Evolutionary conservation across 768 basidiomycete genomes (phyloP).

Genomic region (Hygrocybe punicea): DNA sequence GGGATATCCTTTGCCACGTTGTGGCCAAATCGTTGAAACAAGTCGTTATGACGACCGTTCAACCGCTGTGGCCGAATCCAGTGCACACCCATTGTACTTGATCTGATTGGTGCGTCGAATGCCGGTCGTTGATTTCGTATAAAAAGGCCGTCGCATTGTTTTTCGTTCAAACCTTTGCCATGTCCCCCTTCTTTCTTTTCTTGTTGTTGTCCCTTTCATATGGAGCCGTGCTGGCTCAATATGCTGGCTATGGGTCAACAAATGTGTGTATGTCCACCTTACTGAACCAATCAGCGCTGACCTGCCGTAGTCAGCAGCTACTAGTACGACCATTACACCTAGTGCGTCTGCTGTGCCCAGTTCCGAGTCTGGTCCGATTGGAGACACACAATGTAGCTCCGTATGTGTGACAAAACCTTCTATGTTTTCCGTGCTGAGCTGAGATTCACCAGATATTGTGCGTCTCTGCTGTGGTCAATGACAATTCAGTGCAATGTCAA

Average conservation of each 20-base stretch:
- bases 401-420: constrained; percentile 7
- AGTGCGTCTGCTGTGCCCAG: neutral
- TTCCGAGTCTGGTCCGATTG: constrained; percentile 14
- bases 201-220: constrained; percentile 2
- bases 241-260: neutral
- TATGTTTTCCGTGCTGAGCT: neutral
- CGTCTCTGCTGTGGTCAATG: constrained; percentile 45
- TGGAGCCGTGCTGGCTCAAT: constrained; percentile 4
- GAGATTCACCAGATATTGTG: constrained; percentile 41
- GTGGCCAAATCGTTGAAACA: neutral
- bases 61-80: neutral
- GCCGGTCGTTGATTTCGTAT: neutral
- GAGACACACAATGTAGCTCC: constrained; percentile 30
- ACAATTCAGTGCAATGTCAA: constrained; percentile 44
- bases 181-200: neutral
- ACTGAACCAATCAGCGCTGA: neutral
- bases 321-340: neutral
- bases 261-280: neutral
- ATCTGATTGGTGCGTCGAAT: neutral
- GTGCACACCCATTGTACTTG: too few species aligned
- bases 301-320: neutral
- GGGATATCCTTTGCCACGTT: too few species aligned
- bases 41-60: neutral
- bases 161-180: neutral
- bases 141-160: neutral